A percentile compares a stretch with the other conserved stretches of the same genome.
Evolutionary conservation across 495 filamentous ascomycete species (phyloP).

Genomic region (Cercophora scortea): DNA sequence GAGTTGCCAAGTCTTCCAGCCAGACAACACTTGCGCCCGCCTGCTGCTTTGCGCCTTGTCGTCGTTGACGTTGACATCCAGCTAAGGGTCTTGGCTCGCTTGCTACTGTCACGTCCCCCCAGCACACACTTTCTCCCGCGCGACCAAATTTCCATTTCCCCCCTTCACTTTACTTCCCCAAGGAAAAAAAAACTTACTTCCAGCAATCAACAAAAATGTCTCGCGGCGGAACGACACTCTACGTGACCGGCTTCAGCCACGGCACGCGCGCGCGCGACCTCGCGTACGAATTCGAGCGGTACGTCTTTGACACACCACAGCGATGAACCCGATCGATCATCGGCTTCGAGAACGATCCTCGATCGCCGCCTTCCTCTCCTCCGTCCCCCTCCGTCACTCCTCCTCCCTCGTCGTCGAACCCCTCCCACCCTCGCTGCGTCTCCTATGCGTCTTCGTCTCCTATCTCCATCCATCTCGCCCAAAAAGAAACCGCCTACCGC

Average conservation of each 20-base stretch:
- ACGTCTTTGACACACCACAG: conserved; percentile 28
- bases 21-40: no score
- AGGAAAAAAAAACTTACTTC: not conserved
- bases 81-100: no score
- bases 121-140: no score
- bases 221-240: conserved; percentile 88
- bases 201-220: conserved; percentile 56
- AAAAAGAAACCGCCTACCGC: conserved; percentile 5
- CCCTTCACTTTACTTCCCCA: not conserved
- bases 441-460: conserved; percentile 16
- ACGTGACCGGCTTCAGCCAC: conserved; percentile 95
- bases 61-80: no score
- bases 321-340: conserved; percentile 34
- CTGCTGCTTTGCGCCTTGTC: no score
- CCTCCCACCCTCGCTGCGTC: conserved; percentile 26
- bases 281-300: conserved; percentile 99
- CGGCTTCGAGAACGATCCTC: conserved; percentile 33
- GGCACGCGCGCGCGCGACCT: conserved; percentile 99
- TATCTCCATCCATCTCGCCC: conserved; percentile 28
- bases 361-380: conserved; percentile 24
- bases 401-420: conserved; percentile 34
- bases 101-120: no score
- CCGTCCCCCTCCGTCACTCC: conserved; percentile 28
- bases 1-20: no score
- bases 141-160: no score